Conservation (phyloP, 495 filamentous ascomycete genomes). For the Entonaema liquescens region DNA sequence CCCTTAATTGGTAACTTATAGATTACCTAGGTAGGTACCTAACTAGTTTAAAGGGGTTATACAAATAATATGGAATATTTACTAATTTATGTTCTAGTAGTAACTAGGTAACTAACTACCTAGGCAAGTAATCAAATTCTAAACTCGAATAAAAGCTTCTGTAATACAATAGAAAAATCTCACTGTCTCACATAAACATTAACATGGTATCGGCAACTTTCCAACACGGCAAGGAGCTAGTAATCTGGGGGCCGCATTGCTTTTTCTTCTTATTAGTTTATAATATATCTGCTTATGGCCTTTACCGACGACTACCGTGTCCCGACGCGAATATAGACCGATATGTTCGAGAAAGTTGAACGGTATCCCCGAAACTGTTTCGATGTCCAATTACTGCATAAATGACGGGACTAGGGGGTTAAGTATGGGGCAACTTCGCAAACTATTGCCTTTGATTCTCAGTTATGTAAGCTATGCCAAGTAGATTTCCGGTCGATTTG, state of each 20-base stretch:
- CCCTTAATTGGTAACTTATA: no score
- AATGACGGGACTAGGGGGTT: not conserved
- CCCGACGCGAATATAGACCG: not conserved
- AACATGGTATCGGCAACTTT: not conserved
- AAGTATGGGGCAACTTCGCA: conserved; percentile 17
- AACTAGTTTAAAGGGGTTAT: not conserved
- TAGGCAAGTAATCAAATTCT: no score
- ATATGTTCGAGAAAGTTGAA: not conserved
- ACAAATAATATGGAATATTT: not conserved
- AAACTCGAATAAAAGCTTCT: not conserved
- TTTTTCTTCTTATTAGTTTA: not conserved
- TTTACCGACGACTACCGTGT: not conserved
- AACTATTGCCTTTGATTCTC: conserved; percentile 20
- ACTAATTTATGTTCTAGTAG: not conserved
- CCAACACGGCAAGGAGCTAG: not conserved
- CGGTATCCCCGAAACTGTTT: conserved; percentile 14
- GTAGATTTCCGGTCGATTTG: conserved; percentile 8
- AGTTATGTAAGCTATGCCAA: conserved; percentile 19
- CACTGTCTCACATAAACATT: not conserved
- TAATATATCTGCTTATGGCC: not conserved
- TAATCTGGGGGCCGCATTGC: not conserved
- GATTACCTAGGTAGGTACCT: no score
- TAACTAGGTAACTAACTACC: no score
- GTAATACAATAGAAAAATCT: not conserved
- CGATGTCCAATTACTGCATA: conserved; percentile 5